phyloP scores from a whole-genome alignment of 2,329 filamentous ascomycete genomes.

The Colletotrichum liriopes region DNA sequence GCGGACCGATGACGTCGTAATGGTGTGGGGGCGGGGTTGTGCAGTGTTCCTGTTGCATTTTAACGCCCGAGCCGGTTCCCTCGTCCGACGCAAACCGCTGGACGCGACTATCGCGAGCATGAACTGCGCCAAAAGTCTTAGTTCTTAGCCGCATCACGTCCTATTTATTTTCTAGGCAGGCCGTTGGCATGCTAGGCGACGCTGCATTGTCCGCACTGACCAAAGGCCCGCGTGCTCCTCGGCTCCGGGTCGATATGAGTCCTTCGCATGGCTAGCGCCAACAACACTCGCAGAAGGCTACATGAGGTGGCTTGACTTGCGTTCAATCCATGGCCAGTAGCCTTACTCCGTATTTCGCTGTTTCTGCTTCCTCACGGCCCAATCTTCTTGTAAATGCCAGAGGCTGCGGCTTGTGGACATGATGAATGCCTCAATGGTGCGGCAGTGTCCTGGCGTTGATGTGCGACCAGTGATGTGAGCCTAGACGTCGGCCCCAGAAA shows the following conservation, averaged over 20 bases:
- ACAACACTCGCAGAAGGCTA: background rate
- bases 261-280: background rate
- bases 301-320: background rate
- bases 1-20: conserved; percentile 37
- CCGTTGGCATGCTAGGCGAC: background rate
- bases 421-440: background rate
- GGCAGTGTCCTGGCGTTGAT: background rate
- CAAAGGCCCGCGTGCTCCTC: background rate
- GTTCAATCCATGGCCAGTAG: background rate
- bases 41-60: conserved; percentile 4
- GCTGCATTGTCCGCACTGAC: background rate
- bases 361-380: background rate
- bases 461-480: background rate
- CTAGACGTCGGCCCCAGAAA: background rate
- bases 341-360: background rate
- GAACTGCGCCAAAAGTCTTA: background rate
- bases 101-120: background rate
- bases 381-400: background rate
- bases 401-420: too few species aligned
- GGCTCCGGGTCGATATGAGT: background rate
- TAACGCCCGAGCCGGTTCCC: conserved; percentile 11
- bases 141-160: background rate
- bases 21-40: conserved; percentile 34
- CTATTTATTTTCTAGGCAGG: background rate
- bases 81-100: conserved; percentile 19